Conservation (phyloP, 2,329 filamentous ascomycete species). For the Ceratocystis cubensis region DNA sequence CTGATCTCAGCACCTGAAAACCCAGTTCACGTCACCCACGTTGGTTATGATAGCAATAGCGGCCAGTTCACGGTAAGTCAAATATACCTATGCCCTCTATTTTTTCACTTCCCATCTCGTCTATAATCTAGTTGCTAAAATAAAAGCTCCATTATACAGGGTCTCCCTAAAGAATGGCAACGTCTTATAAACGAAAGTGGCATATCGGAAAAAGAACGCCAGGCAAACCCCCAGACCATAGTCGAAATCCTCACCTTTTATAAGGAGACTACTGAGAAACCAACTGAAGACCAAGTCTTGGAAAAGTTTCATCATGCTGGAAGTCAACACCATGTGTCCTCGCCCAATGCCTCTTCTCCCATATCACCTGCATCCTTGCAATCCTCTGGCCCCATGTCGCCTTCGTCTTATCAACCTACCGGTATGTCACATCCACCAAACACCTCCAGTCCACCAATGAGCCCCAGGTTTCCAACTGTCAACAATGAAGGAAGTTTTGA, state of each 20-base stretch:
- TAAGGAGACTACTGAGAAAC: conserved; percentile 77
- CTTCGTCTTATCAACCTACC: conserved; percentile 43
- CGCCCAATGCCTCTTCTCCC: conserved; percentile 31
- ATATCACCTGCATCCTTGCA: conserved; percentile 34
- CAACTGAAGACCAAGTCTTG: conserved; percentile 74
- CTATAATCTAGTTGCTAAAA: not conserved
- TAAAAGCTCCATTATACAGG: conserved; percentile 38
- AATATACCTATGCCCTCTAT: conserved; percentile 19
- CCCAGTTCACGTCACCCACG: conserved; percentile 93
- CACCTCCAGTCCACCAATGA: conserved; percentile 65
- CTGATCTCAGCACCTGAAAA: conserved; percentile 97
- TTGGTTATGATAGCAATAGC: conserved; percentile 91
- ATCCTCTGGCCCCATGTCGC: conserved; percentile 33
- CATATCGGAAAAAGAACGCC: conserved; percentile 89
- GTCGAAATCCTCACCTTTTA: conserved; percentile 94
- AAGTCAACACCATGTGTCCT: conserved; percentile 34
- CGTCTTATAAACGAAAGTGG: conserved; percentile 88
- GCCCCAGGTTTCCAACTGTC: conserved; percentile 70
- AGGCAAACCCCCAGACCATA: conserved; percentile 89
- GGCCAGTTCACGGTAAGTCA: conserved; percentile 80
- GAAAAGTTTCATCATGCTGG: conserved; percentile 86
- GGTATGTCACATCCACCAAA: conserved; percentile 38
- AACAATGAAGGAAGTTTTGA: conserved; percentile 92
- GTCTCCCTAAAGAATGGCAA: conserved; percentile 96
- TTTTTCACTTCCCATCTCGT: not conserved